A percentile compares a stretch with the other conserved stretches of the same genome.
These are phyloP conservation scores for Penicillium sp. DNA, from an alignment of 2,329 filamentous ascomycete genomes.

Conservation along the genomic window DNA sequence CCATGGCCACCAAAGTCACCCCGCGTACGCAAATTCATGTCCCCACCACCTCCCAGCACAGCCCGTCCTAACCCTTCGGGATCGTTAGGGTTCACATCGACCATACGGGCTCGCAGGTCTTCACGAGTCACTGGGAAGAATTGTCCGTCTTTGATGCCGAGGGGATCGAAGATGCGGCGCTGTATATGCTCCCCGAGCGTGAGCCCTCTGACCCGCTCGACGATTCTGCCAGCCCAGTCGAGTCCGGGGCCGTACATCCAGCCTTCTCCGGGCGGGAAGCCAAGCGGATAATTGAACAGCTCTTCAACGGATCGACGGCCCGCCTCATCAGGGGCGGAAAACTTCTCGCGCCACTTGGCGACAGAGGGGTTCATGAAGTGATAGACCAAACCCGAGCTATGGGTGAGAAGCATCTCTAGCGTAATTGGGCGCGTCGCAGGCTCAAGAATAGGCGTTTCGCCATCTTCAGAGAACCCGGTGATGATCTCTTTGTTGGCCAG, in stretches of 20 bases:
- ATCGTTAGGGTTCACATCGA: slow-evolving; percentile 45
- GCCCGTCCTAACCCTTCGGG: slow-evolving; percentile 39
- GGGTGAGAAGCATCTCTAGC: slow-evolving; percentile 54
- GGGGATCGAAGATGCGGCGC: slow-evolving; percentile 48
- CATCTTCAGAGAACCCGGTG: slow-evolving; percentile 49
- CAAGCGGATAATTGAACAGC: slow-evolving; percentile 48
- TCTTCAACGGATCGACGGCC: slow-evolving; percentile 43
- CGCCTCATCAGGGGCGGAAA: slow-evolving; percentile 21
- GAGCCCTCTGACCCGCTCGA: slow-evolving; percentile 51
- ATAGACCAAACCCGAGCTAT: slow-evolving; percentile 54
- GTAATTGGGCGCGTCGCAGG: slow-evolving; percentile 47
- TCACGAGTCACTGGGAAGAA: slow-evolving; percentile 45
- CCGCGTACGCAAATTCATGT: slow-evolving; percentile 33
- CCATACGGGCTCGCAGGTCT: slow-evolving; percentile 38
- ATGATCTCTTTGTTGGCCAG: slow-evolving; percentile 53
- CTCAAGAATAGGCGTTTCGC: slow-evolving; percentile 41
- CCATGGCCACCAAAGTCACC: slow-evolving; percentile 51
- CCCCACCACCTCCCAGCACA: slow-evolving; percentile 37
- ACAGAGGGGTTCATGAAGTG: slow-evolving; percentile 45
- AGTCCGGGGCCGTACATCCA: slow-evolving; percentile 56
- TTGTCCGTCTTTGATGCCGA: slow-evolving; percentile 46
- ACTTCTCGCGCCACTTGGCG: slow-evolving; percentile 40
- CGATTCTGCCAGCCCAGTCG: slow-evolving; percentile 57
- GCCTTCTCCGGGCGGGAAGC: slow-evolving; percentile 53
- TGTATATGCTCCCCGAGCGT: slow-evolving; percentile 50